Evolutionary conservation across 2,329 filamentous ascomycete genomes (phyloP).

Genomic region (Trichoderma sp.): DNA sequence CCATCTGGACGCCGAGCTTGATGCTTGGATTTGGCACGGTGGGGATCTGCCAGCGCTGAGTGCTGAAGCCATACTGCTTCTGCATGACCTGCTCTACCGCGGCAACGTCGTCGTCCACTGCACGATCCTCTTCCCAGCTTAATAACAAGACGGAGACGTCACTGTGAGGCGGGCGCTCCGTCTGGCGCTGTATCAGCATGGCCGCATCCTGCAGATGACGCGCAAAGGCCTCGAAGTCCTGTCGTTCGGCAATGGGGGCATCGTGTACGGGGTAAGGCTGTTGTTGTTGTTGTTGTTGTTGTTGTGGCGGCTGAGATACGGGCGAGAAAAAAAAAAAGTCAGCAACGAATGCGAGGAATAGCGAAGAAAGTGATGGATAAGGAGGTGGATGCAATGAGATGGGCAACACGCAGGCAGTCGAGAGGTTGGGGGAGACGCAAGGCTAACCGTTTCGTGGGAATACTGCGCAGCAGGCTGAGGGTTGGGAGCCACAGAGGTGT

Average conservation of each 20-base stretch:
- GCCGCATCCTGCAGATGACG: constrained; percentile 66
- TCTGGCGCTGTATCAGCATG: constrained; percentile 63
- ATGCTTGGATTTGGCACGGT: constrained; percentile 56
- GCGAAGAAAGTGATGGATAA: not conserved
- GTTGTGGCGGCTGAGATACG: constrained; percentile 24
- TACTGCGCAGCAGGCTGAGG: constrained; percentile 32
- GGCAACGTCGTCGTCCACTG: constrained; percentile 51
- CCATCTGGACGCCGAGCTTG: constrained; percentile 59
- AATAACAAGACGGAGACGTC: constrained; percentile 59
- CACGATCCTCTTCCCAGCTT: constrained; percentile 59
- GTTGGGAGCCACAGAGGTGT: constrained; percentile 32
- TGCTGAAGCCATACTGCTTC: constrained; percentile 59
- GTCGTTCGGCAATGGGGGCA: constrained; percentile 45
- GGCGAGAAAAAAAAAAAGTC: not conserved
- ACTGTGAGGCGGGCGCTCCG: constrained; percentile 54
- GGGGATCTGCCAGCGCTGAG: constrained; percentile 60
- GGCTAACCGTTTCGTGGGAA: constrained; percentile 37
- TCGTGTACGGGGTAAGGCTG: constrained; percentile 40
- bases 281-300: constrained; percentile 33
- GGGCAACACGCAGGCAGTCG: not conserved
- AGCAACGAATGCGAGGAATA: not conserved
- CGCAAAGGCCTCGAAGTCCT: constrained; percentile 65
- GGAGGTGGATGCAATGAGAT: not conserved
- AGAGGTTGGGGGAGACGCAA: constrained; percentile 17
- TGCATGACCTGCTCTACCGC: constrained; percentile 56